Conservation (phyloP, 2,329 filamentous ascomycete genomes). For the Ceratocystis ficicola region DNA sequence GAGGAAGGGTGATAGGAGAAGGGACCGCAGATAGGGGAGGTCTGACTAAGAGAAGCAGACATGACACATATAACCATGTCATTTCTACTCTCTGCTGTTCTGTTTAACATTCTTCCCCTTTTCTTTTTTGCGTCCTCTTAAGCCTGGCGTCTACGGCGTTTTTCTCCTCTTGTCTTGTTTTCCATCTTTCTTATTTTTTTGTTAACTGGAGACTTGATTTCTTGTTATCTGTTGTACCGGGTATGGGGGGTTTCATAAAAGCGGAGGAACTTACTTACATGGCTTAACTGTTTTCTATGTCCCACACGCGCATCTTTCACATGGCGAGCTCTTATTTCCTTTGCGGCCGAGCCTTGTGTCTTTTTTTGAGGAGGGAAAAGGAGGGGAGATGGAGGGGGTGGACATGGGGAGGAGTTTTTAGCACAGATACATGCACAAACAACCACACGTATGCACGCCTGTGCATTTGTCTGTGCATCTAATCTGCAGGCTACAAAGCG, state of each 20-base stretch:
- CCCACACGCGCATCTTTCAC: background rate
- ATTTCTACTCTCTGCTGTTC: background rate
- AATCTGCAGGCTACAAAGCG: background rate
- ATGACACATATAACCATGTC: background rate
- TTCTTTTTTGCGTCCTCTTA: background rate
- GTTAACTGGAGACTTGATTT: background rate
- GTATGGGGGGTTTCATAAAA: background rate
- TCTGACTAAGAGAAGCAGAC: background rate
- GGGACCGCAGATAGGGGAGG: conserved; percentile 10
- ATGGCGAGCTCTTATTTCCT: background rate
- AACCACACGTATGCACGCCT: too few species aligned
- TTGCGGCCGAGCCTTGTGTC: background rate
- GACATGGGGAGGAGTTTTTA: background rate
- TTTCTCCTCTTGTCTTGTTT: background rate
- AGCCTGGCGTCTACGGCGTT: background rate
- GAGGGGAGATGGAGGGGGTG: background rate
- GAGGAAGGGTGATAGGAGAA: conserved; percentile 20
- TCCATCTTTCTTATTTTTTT: background rate
- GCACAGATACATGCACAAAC: background rate
- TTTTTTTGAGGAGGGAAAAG: background rate
- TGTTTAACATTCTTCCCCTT: background rate
- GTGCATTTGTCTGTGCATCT: too few species aligned
- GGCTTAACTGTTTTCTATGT: background rate
- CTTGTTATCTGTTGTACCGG: background rate
- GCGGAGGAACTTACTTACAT: background rate